Conservation (phyloP, 257 asterid genomes). For the Solanum dulcamara region DNA sequence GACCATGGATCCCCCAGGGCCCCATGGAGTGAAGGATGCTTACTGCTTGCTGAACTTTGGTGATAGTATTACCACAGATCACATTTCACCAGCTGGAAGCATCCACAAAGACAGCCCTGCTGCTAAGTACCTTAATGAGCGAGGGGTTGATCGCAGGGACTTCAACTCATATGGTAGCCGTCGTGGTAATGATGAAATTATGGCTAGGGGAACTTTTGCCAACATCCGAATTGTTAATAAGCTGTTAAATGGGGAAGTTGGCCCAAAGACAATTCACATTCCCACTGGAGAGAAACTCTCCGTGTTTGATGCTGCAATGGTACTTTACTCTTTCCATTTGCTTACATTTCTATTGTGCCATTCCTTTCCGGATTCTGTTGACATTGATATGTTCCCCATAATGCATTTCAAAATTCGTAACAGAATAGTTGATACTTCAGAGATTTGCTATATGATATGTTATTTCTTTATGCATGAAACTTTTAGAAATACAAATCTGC, state of each 20-base stretch:
- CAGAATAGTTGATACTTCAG: not conserved
- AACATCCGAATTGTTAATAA: slow-evolving; percentile 6
- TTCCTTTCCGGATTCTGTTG: not conserved
- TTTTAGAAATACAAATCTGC: slow-evolving; percentile 7
- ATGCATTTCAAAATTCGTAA: not conserved
- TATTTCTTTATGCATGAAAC: not conserved
- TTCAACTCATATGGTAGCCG: slow-evolving; percentile 47
- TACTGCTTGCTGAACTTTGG: slow-evolving; percentile 89
- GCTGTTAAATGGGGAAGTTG: slow-evolving; percentile 11
- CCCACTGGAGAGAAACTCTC: slow-evolving; percentile 7
- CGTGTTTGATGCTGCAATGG: slow-evolving; percentile 12
- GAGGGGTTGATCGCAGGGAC: slow-evolving; percentile 75
- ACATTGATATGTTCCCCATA: not conserved
- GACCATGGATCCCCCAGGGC: slow-evolving; percentile 92
- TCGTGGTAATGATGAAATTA: slow-evolving; percentile 12
- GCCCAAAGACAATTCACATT: not conserved
- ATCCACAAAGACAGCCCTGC: slow-evolving; percentile 95
- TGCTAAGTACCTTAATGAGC: slow-evolving; percentile 67
- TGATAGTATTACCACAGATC: slow-evolving; percentile 90
- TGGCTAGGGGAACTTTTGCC: slow-evolving; percentile 15
- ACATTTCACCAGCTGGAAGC: slow-evolving; percentile 96
- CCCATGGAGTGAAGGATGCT: slow-evolving; percentile 77
- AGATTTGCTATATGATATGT: not conserved
- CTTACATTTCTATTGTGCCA: not conserved
- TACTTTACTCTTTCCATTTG: not conserved